Evolutionary conservation across 148 eudicot species (phyloP), one percentile per base, ranked within the genome.

Genomic region (Heliosperma pusillum): DNA sequence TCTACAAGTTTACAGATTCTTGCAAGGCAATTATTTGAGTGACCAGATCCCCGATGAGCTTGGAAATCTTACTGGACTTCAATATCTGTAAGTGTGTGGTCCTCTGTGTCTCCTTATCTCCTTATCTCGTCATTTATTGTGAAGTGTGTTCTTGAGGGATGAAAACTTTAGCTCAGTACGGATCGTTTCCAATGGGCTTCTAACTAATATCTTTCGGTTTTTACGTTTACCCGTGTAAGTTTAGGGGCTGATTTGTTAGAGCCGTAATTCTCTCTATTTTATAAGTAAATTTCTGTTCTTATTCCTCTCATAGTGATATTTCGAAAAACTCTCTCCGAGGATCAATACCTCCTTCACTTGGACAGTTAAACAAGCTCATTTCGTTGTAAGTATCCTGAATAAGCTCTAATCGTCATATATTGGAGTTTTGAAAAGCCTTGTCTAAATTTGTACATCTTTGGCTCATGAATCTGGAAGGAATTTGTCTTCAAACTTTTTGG

Each of bases 11-110:
- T 47, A 10, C 88, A 94, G 98, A 80, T 91, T 78, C 79, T 80
- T 94, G 87, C 98, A 94, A 85, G 86, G 95, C 70, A 94, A 94
- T 84, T 94, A 88, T 79, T 81, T 94, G 55, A 88, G 96, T 82
- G 89, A 88, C 52, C 80, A 68, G 77, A 88, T 94, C 75, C 97
- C 98, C 33, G 79, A 56, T 77, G 97, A 89, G 78, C 69, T 94
- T 74, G 98, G 98, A 72, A 88, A 87, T 79, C 93, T 90, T 79
- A 83, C 87, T 22, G 85, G 79, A 75, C 96, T 94, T 69, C 87
- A 91, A 75, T 83, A 79, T 82, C 87, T 94, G 98, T 94, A 90
- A 88, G 97, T 77, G 6, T 74, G 29, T 69, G 80, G 76, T 70
- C 16, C 33, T 25, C 33, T 44, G 6, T 3, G 6, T 19, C 66